These are phyloP conservation scores for Sporobolomyces pararoseus DNA, from an alignment of 768 basidiomycete genomes.

Conservation along the genomic window DNA sequence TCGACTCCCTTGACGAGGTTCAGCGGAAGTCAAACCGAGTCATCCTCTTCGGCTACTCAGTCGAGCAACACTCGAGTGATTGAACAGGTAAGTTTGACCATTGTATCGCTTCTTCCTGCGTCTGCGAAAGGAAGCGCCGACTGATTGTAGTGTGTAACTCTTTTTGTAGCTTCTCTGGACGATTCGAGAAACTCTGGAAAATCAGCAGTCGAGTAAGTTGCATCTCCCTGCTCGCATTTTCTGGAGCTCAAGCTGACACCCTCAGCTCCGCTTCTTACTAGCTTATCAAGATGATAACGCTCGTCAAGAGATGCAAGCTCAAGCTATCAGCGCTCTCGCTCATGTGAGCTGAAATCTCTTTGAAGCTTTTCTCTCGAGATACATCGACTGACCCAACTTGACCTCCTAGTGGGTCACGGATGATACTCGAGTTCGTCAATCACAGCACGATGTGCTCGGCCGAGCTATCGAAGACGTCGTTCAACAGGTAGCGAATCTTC, in stretches of 20 bases:
- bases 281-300: neutral
- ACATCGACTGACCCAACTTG: neutral
- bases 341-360: neutral
- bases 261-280: no score
- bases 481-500: slow-evolving; percentile 21
- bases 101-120: no score
- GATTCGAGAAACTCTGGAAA: slow-evolving; percentile 13
- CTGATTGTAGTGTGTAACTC: no score
- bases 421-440: slow-evolving; percentile 23
- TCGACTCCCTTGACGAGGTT: no score
- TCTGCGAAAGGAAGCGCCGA: no score
- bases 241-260: neutral
- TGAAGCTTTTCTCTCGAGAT: neutral
- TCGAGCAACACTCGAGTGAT: neutral
- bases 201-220: slow-evolving; percentile 3
- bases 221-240: neutral
- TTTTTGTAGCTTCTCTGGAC: slow-evolving; percentile 19
- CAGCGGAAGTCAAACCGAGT: neutral
- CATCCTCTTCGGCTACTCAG: neutral
- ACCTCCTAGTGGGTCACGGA: slow-evolving; percentile 23
- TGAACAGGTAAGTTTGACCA: neutral
- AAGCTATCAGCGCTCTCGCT: slow-evolving; percentile 30
- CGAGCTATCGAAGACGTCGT: slow-evolving; percentile 12
- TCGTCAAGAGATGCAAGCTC: slow-evolving; percentile 14
- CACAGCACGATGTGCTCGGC: slow-evolving; percentile 4